Percentiles rank a stretch among this genome's conserved stretches.
Conservation (phyloP, 2,329 filamentous ascomycete genomes). For the Epicoccum sorghinum region DNA sequence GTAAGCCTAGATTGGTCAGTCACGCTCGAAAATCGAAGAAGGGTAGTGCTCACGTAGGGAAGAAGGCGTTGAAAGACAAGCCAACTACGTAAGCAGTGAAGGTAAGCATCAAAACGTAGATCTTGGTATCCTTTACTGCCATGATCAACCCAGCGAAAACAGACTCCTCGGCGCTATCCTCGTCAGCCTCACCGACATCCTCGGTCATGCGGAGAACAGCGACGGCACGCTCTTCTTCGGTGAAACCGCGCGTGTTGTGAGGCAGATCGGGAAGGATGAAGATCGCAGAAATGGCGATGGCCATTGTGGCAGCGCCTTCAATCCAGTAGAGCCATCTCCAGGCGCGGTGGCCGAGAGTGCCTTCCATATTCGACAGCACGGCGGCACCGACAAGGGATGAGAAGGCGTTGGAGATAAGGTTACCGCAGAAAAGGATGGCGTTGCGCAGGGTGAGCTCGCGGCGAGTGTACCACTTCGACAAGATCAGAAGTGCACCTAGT, state of each 20-base stretch:
- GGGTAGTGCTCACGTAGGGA: conserved; percentile 22
- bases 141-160: conserved; percentile 62
- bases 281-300: conserved; percentile 37
- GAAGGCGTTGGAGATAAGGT: conserved; percentile 52
- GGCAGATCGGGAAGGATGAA: conserved; percentile 45
- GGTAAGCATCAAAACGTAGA: conserved; percentile 68
- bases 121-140: conserved; percentile 66
- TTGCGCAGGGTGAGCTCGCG: conserved; percentile 51
- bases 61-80: conserved; percentile 45
- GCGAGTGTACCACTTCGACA: conserved; percentile 71
- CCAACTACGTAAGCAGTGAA: conserved; percentile 67
- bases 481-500: conserved; percentile 66
- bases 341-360: conserved; percentile 41
- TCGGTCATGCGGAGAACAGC: conserved; percentile 49
- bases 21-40: too few species aligned
- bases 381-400: conserved; percentile 53
- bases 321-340: conserved; percentile 53
- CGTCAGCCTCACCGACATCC: conserved; percentile 58
- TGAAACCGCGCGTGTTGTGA: conserved; percentile 54
- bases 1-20: conserved; percentile 26
- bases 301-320: conserved; percentile 43
- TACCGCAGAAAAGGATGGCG: conserved; percentile 51
- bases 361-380: conserved; percentile 48
- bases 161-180: conserved; percentile 52
- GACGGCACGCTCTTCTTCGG: conserved; percentile 53